Evolutionary conservation across 495 filamentous ascomycete species (phyloP), one percentile per base, ranked within the genome.

Genomic region (Penicillium ucsense): DNA sequence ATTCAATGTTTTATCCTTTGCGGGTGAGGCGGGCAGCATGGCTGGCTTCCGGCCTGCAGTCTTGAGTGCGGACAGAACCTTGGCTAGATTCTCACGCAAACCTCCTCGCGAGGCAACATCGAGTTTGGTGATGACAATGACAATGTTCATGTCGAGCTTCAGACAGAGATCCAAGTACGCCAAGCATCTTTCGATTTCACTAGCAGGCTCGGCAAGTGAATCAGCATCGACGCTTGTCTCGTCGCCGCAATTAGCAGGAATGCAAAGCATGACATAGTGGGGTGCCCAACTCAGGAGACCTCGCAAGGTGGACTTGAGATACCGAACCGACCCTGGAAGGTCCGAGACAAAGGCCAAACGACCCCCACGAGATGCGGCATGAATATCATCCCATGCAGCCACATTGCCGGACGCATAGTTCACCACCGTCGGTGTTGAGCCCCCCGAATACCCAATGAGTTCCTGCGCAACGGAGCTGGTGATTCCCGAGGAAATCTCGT

Each of bases 251-350:
- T 91, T 87, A 27, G 88, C 89, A 20, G 90, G 81, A 47, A 96
- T 82, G 56, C 94, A 94, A 8, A 95, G 77, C 38, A 94, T 59
- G 5, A 88, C 89, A 80, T 89, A 95, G 60, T 98, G 90, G 20
- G 92, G 92, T 20, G 87, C 88, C 89, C 92, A 98, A 44, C 91
- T 89, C 40, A 98, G 72, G n/a, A 97, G 69, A 0, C 89, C 88
- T 44, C 90, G 76, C 31, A 97, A 70, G 4, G 85, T 89, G 2
- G 94, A 96, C 47, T 91, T 81, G 36, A 89, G 74, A 65, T 89
- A 97, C 34, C 87, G 79, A 5, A 88, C 82, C 46, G 92, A 86
- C 2, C 92, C 92, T 3, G 92, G 90, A 33, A 91, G 89, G 60
- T 98, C 92, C 0, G 89, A 84, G 8, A 96, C 62, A 48, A 95